Conservation (phyloP, 768 basidiomycete species). For the Termitomyces sp. region DNA sequence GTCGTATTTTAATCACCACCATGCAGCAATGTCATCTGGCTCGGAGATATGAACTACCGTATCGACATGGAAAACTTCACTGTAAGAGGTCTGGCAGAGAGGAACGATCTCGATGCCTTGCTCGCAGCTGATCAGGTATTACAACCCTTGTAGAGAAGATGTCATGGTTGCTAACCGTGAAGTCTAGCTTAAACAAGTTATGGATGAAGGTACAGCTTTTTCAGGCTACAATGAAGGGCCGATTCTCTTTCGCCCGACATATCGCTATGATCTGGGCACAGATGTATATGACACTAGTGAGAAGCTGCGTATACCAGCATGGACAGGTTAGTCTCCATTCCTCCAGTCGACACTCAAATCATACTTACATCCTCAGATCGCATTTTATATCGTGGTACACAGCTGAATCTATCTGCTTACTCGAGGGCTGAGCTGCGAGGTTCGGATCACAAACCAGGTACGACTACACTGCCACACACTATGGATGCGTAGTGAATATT, state of each 20-base stretch:
- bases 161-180: slow-evolving; percentile 2
- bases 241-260: slow-evolving; percentile 89
- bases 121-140: slow-evolving; percentile 84
- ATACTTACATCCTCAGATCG: slow-evolving; percentile 56
- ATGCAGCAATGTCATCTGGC: slow-evolving; percentile 84
- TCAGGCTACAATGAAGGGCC: slow-evolving; percentile 85
- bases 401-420: slow-evolving; percentile 75
- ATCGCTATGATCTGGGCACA: slow-evolving; percentile 82
- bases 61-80: slow-evolving; percentile 82
- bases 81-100: slow-evolving; percentile 63
- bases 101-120: slow-evolving; percentile 68
- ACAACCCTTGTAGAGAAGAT: slow-evolving; percentile 14
- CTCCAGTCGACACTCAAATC: not conserved
- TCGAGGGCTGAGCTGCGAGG: slow-evolving; percentile 79
- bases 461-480: not conserved
- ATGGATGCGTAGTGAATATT: not conserved
- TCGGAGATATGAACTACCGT: slow-evolving; percentile 95
- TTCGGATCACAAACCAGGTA: slow-evolving; percentile 97
- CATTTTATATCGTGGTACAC: slow-evolving; percentile 76
- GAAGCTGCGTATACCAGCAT: slow-evolving; percentile 94
- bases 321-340: slow-evolving; percentile 69
- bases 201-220: slow-evolving; percentile 75
- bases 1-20: not conserved
- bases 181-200: slow-evolving; percentile 63
- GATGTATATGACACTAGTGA: slow-evolving; percentile 94